Percentiles rank a stretch among this genome's conserved stretches.
Conservation (phyloP, 371 early-diverging fungal genomes). For the Thermomucor indicae-seudaticae region DNA sequence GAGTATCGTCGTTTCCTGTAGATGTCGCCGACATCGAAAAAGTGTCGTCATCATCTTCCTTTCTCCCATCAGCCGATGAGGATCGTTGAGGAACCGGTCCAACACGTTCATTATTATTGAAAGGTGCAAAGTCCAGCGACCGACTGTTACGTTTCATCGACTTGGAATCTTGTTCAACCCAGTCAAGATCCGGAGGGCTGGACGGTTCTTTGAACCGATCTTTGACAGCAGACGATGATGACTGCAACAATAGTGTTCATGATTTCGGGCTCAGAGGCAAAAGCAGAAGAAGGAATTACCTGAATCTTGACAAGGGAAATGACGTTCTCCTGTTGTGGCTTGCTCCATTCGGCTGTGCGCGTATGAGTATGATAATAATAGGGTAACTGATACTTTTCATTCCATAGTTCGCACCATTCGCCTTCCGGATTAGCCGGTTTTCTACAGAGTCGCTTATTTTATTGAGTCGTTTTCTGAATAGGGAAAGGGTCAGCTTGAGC, state of each 20-base stretch:
- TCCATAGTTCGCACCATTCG: constrained; percentile 96
- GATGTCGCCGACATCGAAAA: background rate
- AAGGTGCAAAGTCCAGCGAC: constrained; percentile 29
- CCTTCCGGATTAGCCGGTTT: constrained; percentile 51
- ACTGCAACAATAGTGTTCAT: too few species aligned
- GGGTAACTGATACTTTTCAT: constrained; percentile 73
- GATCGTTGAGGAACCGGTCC: constrained; percentile 4
- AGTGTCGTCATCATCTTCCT: too few species aligned
- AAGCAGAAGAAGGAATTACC: constrained; percentile 21
- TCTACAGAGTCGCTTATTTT: constrained; percentile 5
- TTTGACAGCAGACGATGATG: too few species aligned
- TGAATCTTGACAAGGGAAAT: constrained; percentile 75
- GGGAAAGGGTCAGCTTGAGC: constrained; percentile 2
- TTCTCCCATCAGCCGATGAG: constrained; percentile 25
- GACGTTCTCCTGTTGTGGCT: constrained; percentile 67
- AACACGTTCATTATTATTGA: constrained; percentile 1
- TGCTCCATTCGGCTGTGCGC: constrained; percentile 81
- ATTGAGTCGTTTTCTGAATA: background rate
- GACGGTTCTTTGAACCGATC: background rate
- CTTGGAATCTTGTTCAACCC: background rate
- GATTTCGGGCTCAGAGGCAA: background rate
- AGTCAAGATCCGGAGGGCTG: background rate
- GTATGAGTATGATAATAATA: constrained; percentile 90
- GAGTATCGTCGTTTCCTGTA: background rate
- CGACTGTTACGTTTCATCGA: constrained; percentile 28